Percentiles rank a stretch among this genome's conserved stretches.
Conservation (phyloP, 768 basidiomycete genomes). For the Tricholomella constricta region DNA sequence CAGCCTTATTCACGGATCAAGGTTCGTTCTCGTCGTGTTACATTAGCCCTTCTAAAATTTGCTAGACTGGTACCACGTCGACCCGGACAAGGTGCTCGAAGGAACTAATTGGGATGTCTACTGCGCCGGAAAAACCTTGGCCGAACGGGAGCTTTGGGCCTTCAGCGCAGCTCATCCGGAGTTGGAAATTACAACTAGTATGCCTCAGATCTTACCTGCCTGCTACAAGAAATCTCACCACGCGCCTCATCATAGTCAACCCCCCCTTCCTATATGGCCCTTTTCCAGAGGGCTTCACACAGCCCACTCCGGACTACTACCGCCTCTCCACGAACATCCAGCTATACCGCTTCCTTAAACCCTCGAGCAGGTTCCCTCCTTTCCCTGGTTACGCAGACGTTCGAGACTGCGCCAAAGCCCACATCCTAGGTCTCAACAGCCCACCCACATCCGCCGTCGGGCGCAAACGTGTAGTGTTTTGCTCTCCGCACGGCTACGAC, state of each 20-base stretch:
- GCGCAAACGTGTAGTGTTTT: conserved; percentile 33
- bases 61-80: conserved; percentile 17
- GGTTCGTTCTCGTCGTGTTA: conserved; percentile 13
- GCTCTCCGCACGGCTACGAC: conserved; percentile 29
- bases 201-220: too few species aligned
- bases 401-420: conserved; percentile 37
- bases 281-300: conserved; percentile 26
- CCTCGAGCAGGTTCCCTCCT: conserved; percentile 27
- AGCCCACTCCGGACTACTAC: conserved; percentile 23
- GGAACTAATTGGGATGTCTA: conserved; percentile 12
- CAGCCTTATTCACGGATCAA: conserved; percentile 25
- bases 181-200: conserved; percentile 8
- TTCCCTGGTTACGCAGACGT: conserved; percentile 32
- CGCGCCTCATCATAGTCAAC: conserved; percentile 30
- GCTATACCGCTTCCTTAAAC: too few species aligned
- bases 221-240: too few species aligned
- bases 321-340: conserved; percentile 29
- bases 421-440: conserved; percentile 31
- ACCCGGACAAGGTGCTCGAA: conserved; percentile 14
- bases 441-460: conserved; percentile 29
- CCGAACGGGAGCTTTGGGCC: conserved; percentile 6
- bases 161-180: conserved; percentile 19
- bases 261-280: conserved; percentile 35
- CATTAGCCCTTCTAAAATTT: not conserved
- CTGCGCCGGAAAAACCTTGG: conserved; percentile 16